Evolutionary conservation across 2,329 filamentous ascomycete genomes (phyloP), one percentile per base, ranked within the genome.

Genomic region (Beauveria bassiana): DNA sequence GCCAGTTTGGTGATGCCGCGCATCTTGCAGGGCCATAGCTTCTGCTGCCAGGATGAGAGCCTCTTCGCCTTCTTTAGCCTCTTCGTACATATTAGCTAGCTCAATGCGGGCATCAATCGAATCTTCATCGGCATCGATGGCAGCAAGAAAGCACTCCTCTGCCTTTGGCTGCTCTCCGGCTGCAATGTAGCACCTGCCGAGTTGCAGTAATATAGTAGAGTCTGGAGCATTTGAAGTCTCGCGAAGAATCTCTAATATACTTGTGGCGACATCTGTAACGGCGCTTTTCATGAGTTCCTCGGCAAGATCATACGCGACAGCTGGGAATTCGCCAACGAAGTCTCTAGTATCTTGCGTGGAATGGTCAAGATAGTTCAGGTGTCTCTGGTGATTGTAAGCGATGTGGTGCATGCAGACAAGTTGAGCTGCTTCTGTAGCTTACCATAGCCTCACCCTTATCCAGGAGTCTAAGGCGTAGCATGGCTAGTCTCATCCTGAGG

Each of bases 31-130:
- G 38, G 84, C 79, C 66, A 93, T 82, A 9, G 90, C 86, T 70
- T 96, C 88, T 40, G 88, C 88, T 54, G 90, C 85, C 56, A 92
- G 83, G 63, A 89, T 86, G 62, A 92, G 84, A 1, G 92, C 92
- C 68, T 91, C 86, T 68, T 92, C 88, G 24, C 83, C 86, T 74
- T 88, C 85, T 64, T 86, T 86, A 50, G 83, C 82, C 65, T 82
- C 85, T 71, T 96, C 91, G 69, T 96, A 96, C 72, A 97, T 85
- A 68, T 89, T 92, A 14, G 91, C 91, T 10, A 97, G 79, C 67
- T 91, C 85, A 34, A 90, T 85, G 45, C 91, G 87, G 45, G 91
- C 90, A 64, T 92, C 87, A 53, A 93, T 86, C 62, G 88, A 86
- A 46, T 85, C 79, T 50, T 86, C 78, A 64, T 96, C 89, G 63